These are phyloP conservation scores for Gonapodya sp. DNA, from an alignment of 192 early-diverging fungal species.

Conservation along the genomic window DNA sequence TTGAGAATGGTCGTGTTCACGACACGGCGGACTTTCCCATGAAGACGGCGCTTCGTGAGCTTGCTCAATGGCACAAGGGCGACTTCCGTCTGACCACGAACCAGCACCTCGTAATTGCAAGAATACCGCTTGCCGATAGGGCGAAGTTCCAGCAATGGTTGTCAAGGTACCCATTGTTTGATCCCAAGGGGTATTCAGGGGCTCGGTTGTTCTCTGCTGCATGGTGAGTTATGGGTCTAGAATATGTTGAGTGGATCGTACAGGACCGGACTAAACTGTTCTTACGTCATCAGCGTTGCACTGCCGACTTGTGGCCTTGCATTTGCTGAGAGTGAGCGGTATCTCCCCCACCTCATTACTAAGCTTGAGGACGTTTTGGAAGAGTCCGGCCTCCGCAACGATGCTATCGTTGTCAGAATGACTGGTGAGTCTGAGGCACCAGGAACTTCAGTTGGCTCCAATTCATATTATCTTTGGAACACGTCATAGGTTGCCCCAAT, in stretches of 20 bases:
- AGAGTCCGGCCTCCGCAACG: slow-evolving; percentile 67
- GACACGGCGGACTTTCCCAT: slow-evolving; percentile 38
- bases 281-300: slow-evolving; percentile 93
- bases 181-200: slow-evolving; percentile 48
- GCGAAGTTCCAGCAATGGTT: slow-evolving; percentile 38
- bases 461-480: too few species aligned
- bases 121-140: slow-evolving; percentile 62
- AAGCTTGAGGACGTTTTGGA: slow-evolving; percentile 72
- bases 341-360: slow-evolving; percentile 73
- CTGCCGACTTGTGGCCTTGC: slow-evolving; percentile 90
- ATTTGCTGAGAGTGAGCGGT: slow-evolving; percentile 96
- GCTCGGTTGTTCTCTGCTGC: background rate
- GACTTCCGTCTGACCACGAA: slow-evolving; percentile 86
- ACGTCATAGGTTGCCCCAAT: slow-evolving; percentile 75
- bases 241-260: background rate
- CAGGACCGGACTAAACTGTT: slow-evolving; percentile 57
- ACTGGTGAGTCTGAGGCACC: slow-evolving; percentile 28
- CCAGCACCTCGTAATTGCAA: slow-evolving; percentile 79
- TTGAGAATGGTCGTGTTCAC: slow-evolving; percentile 74
- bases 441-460: background rate
- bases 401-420: slow-evolving; percentile 93
- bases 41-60: slow-evolving; percentile 58
- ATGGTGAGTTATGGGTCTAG: background rate
- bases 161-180: slow-evolving; percentile 70
- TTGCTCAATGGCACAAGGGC: slow-evolving; percentile 45